Conservation (phyloP, 2,329 filamentous ascomycete species). For the Neospermospora avenae region DNA sequence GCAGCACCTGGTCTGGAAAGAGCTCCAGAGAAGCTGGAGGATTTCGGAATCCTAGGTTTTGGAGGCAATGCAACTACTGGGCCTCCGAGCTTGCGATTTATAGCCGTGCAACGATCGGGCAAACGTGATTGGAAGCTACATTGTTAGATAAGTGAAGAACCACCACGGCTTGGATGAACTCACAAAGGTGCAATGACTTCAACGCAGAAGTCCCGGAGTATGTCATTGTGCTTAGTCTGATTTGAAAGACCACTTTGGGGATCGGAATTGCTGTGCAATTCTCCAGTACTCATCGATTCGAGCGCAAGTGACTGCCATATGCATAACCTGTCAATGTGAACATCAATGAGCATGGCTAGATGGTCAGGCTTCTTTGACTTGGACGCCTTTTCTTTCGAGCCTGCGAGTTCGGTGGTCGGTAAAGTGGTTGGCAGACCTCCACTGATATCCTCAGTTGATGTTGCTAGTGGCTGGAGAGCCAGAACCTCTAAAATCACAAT, state of each 20-base stretch:
- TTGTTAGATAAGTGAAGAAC: conserved; percentile 35
- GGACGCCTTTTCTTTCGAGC: conserved; percentile 23
- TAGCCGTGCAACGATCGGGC: conserved; percentile 65
- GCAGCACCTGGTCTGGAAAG: conserved; percentile 51
- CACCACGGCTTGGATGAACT: conserved; percentile 33
- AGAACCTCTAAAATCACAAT: conserved; percentile 76
- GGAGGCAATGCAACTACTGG: conserved; percentile 59
- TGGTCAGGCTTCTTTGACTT: conserved; percentile 48
- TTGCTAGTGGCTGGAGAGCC: conserved; percentile 58
- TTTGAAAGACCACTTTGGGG: conserved; percentile 8
- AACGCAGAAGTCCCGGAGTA: conserved; percentile 71
- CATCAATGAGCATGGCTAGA: conserved; percentile 62
- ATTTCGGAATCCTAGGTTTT: conserved; percentile 47
- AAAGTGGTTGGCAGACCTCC: conserved; percentile 29
- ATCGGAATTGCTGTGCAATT: conserved; percentile 38
- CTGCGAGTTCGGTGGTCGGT: conserved; percentile 24
- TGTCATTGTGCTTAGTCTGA: conserved; percentile 34
- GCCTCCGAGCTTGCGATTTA: conserved; percentile 75
- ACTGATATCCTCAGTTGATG: conserved; percentile 36
- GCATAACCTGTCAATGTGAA: conserved; percentile 73
- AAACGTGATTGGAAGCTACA: conserved; percentile 68
- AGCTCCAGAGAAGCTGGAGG: conserved; percentile 38
- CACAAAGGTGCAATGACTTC: conserved; percentile 80
- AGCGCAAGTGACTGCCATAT: conserved; percentile 79
- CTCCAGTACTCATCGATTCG: conserved; percentile 47